Conservation (phyloP, 1,139 yeast species). For the Geotrichum restrictum region DNA sequence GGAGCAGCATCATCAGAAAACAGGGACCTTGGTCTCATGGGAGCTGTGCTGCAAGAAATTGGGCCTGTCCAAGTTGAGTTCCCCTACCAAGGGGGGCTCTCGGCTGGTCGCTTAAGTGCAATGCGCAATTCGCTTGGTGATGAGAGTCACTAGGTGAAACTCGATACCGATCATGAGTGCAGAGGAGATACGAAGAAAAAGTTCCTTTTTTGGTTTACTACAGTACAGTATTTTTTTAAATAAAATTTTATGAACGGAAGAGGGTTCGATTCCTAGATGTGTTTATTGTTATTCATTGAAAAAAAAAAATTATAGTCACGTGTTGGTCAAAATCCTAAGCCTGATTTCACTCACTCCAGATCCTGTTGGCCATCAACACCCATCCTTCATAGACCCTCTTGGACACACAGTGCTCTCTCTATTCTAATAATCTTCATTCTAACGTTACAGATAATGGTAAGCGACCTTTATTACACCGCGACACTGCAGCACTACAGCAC, state of each 20-base stretch:
- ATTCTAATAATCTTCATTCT: no score
- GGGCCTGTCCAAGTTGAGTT: conserved; percentile 48
- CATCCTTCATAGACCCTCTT: no score
- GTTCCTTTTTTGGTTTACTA: conserved; percentile 1
- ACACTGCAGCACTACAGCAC: not conserved
- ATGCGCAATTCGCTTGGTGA: conserved; percentile 53
- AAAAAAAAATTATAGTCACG: no score
- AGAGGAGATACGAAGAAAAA: conserved; percentile 12
- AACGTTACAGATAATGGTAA: not conserved
- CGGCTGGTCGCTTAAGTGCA: conserved; percentile 59
- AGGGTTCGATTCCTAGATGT: not conserved
- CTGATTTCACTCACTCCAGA: no score
- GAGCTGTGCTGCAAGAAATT: conserved; percentile 70
- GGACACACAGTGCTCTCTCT: no score
- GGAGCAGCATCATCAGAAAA: conserved; percentile 73
- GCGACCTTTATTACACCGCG: not conserved
- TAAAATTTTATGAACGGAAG: no score
- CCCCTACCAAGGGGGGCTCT: not conserved
- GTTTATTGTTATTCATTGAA: not conserved
- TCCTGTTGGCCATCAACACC: no score
- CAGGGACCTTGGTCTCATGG: conserved; percentile 46
- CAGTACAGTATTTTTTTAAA: no score
- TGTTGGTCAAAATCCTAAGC: no score
- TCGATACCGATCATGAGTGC: conserved; percentile 77
- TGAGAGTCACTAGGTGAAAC: conserved; percentile 42